These are phyloP conservation scores for Aaosphaeria pasadenensis DNA, from an alignment of 2,329 filamentous ascomycete species.

Conservation along the genomic window DNA sequence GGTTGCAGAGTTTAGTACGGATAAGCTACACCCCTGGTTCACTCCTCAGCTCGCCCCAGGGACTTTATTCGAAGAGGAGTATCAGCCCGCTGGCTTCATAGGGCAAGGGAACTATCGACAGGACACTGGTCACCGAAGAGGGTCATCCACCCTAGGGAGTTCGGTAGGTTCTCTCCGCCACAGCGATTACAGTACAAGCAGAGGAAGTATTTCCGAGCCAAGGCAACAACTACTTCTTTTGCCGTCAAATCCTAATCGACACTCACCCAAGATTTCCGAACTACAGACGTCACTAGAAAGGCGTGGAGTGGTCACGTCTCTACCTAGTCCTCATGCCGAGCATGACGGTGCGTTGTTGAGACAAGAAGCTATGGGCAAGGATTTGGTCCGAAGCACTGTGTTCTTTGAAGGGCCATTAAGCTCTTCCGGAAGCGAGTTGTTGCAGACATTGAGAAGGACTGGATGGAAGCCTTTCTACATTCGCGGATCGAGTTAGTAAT, in stretches of 20 bases:
- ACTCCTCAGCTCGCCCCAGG: neutral
- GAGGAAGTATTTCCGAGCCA: neutral
- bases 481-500: conserved; percentile 14
- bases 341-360: neutral
- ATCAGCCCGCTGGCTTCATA: neutral
- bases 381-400: conserved; percentile 9
- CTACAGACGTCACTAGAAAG: neutral
- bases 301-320: neutral
- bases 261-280: neutral
- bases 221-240: neutral
- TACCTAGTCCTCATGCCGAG: neutral
- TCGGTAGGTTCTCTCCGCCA: neutral
- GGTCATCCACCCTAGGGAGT: neutral
- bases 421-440: conserved; percentile 15
- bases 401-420: conserved; percentile 17
- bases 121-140: neutral
- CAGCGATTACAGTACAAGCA: neutral
- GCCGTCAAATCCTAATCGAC: neutral
- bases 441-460: conserved; percentile 8
- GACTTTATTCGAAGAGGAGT: neutral
- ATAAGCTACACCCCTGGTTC: conserved; percentile 1
- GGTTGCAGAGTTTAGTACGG: conserved; percentile 13
- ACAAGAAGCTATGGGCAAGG: neutral
- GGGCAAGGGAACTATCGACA: neutral
- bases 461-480: conserved; percentile 18